Evolutionary conservation across 2,329 filamentous ascomycete species (phyloP).

Genomic region (Exophiala spinifera): DNA sequence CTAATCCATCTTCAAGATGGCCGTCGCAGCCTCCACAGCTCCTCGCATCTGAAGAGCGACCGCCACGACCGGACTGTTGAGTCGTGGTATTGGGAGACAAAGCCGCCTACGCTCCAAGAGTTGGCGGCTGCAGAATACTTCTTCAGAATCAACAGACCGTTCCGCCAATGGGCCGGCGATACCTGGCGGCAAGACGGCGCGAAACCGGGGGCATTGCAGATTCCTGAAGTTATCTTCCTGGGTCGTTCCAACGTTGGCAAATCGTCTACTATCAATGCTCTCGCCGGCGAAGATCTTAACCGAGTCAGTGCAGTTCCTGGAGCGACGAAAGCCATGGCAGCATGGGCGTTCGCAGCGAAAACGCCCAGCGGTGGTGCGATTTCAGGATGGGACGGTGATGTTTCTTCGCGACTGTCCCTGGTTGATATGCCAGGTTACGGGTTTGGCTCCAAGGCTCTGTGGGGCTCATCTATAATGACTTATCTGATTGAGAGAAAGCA

Average conservation of each 20-base stretch:
- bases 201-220: constrained; percentile 33
- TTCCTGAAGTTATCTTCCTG: constrained; percentile 64
- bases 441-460: constrained; percentile 57
- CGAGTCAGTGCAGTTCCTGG: constrained; percentile 50
- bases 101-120: constrained; percentile 43
- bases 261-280: constrained; percentile 62
- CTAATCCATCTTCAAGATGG: constrained; percentile 19
- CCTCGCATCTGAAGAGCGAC: not conserved
- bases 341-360: constrained; percentile 58
- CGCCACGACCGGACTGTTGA: not conserved
- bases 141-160: constrained; percentile 48
- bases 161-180: constrained; percentile 58
- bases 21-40: constrained; percentile 14
- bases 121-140: constrained; percentile 41
- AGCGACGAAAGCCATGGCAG: constrained; percentile 63
- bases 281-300: constrained; percentile 44
- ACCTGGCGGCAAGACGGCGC: constrained; percentile 57
- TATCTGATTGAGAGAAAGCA: constrained; percentile 62
- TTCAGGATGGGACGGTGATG: constrained; percentile 28
- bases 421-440: constrained; percentile 73
- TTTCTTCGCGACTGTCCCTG: constrained; percentile 53
- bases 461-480: constrained; percentile 67
- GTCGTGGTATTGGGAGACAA: constrained; percentile 48
- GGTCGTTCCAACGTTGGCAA: constrained; percentile 71
- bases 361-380: constrained; percentile 33